Evolutionary conservation across 176 grass and related monocot genomes (phyloP).

Genomic region (Zizania latifolia): DNA sequence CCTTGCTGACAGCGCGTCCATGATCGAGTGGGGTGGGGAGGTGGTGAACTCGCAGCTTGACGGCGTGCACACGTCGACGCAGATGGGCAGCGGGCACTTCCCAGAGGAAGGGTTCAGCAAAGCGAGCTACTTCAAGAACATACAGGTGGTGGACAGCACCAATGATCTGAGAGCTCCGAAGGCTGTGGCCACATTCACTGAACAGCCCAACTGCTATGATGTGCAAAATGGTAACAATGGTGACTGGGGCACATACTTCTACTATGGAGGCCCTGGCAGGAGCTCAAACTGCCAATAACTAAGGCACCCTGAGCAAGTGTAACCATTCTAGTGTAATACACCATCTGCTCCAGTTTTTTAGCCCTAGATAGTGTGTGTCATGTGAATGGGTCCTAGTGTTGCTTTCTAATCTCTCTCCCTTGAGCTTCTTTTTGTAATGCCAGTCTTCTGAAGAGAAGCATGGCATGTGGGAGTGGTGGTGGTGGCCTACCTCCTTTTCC

Average conservation of each 20-base stretch:
- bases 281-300: constrained; percentile 65
- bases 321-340: constrained; percentile 29
- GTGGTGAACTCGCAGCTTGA: constrained; percentile 77
- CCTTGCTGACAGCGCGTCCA: constrained; percentile 64
- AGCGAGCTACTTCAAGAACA: constrained; percentile 82
- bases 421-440: constrained; percentile 15
- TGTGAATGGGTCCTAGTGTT: constrained; percentile 38
- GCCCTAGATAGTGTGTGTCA: constrained; percentile 38
- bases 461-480: constrained; percentile 59
- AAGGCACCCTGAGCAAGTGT: not conserved
- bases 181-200: constrained; percentile 57
- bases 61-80: constrained; percentile 65
- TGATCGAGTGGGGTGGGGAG: constrained; percentile 95
- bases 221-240: constrained; percentile 73
- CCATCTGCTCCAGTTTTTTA: constrained; percentile 40
- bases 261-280: constrained; percentile 93
- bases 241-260: constrained; percentile 91
- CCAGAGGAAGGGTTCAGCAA: constrained; percentile 86
- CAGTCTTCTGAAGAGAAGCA: constrained; percentile 93
- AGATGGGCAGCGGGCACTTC: constrained; percentile 91
- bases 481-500: constrained; percentile 56
- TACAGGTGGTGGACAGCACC: constrained; percentile 75
- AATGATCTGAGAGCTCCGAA: constrained; percentile 57
- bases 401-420: constrained; percentile 1
- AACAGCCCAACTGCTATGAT: constrained; percentile 78